Evolutionary conservation across 1,284 basidiomycete genomes (phyloP).

Genomic region (Rhodotorula sp.): DNA sequence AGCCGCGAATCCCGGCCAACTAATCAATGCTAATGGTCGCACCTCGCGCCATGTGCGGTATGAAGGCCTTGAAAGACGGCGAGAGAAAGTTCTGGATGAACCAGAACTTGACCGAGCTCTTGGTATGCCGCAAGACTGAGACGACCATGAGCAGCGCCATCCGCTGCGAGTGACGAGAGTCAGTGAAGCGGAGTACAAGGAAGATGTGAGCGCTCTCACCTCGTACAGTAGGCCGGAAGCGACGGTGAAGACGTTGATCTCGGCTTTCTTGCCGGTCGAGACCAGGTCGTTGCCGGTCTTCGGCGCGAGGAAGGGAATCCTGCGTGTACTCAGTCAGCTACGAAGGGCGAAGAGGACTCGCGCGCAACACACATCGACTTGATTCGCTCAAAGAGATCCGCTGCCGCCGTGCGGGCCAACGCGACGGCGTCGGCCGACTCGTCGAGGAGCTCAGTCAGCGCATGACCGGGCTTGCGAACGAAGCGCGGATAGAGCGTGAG

Average conservation of each 20-base stretch:
- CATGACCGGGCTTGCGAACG: constrained; percentile 69
- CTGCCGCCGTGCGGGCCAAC: constrained; percentile 2
- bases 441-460: constrained; percentile 72
- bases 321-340: background rate
- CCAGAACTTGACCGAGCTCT: constrained; percentile 96
- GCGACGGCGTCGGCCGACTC: constrained; percentile 46
- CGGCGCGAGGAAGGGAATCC: constrained; percentile 38
- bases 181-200: background rate
- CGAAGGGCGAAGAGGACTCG: accelerated
- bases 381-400: constrained; percentile 17
- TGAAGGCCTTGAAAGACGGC: constrained; percentile 76
- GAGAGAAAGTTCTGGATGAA: constrained; percentile 99
- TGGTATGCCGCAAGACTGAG: constrained; percentile 89
- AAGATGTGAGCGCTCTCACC: constrained; percentile 53
- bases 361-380: constrained; percentile 33
- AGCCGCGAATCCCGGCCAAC: background rate
- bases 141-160: constrained; percentile 98
- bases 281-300: background rate
- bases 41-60: constrained; percentile 24
- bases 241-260: constrained; percentile 98
- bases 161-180: constrained; percentile 57
- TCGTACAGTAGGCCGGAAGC: constrained; percentile 95
- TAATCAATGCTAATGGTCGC: background rate
- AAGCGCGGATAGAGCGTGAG: constrained; percentile 83
- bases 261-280: constrained; percentile 59